Evolutionary conservation across 164 flowering plant genomes (phyloP).

Genomic region (Protea cynaroides): DNA sequence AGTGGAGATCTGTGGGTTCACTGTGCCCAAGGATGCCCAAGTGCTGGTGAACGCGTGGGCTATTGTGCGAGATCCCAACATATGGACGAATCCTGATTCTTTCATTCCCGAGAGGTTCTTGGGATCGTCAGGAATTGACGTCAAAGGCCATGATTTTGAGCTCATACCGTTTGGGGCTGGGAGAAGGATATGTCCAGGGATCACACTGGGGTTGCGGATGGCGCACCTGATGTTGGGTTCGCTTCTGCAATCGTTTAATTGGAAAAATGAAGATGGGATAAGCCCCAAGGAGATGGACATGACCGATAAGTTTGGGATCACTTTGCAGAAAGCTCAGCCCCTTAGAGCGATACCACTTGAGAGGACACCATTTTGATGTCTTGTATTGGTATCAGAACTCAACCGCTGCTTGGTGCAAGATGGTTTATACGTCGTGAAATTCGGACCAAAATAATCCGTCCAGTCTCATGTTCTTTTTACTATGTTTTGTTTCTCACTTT

Average conservation of each 20-base stretch:
- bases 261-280: slow-evolving; percentile 14
- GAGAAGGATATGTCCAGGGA: slow-evolving; percentile 21
- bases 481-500: too few relatives aligned
- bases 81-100: neutral
- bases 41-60: neutral
- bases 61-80: neutral
- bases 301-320: slow-evolving; percentile 17
- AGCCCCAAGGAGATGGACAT: slow-evolving; percentile 14
- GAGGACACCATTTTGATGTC: too few relatives aligned
- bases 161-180: slow-evolving; percentile 24
- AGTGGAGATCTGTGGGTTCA: neutral
- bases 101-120: neutral
- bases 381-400: too few relatives aligned
- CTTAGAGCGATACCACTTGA: slow-evolving; percentile 11
- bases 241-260: slow-evolving; percentile 14
- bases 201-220: slow-evolving; percentile 15
- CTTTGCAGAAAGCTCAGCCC: slow-evolving; percentile 17
- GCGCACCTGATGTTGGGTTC: slow-evolving; percentile 20
- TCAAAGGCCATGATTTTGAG: slow-evolving; percentile 15
- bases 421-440: neutral
- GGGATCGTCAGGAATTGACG: slow-evolving; percentile 1
- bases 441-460: too few relatives aligned
- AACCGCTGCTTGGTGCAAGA: too few relatives aligned
- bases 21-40: slow-evolving; percentile 1
- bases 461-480: too few relatives aligned